These are phyloP conservation scores for Aspergillus mulundensis DNA, from an alignment of 495 filamentous ascomycete species.

Conservation along the genomic window DNA sequence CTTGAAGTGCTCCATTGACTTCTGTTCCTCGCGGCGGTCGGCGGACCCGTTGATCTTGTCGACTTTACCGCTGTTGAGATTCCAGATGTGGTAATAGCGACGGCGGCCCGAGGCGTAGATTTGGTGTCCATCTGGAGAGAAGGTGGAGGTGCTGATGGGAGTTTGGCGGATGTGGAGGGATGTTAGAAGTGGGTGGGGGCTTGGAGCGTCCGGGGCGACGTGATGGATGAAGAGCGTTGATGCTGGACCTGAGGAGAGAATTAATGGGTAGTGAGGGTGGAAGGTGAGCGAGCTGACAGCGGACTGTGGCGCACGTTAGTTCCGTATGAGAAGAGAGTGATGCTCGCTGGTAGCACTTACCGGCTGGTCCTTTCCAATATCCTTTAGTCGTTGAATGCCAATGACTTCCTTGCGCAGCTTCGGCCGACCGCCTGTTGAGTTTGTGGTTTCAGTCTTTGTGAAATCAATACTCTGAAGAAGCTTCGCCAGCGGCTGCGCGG, in stretches of 20 bases:
- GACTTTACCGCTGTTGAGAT: slow-evolving; percentile 72
- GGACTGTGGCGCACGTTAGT: slow-evolving; percentile 43
- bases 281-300: slow-evolving; percentile 79
- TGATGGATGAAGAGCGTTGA: slow-evolving; percentile 86
- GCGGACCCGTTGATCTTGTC: slow-evolving; percentile 74
- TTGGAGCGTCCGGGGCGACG: slow-evolving; percentile 69
- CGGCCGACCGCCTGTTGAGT: slow-evolving; percentile 40
- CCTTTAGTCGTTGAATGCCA: slow-evolving; percentile 72
- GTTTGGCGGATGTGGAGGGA: slow-evolving; percentile 81
- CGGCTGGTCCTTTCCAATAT: slow-evolving; percentile 55
- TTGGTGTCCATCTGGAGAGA: slow-evolving; percentile 48
- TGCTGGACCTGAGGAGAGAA: slow-evolving; percentile 82
- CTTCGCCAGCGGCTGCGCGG: slow-evolving; percentile 70
- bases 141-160: slow-evolving; percentile 73
- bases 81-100: slow-evolving; percentile 92
- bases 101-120: slow-evolving; percentile 84
- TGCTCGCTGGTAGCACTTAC: slow-evolving; percentile 35
- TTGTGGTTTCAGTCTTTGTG: slow-evolving; percentile 41
- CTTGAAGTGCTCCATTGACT: slow-evolving; percentile 84
- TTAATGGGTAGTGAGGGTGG: slow-evolving; percentile 81
- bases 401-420: slow-evolving; percentile 81
- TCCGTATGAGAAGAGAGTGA: slow-evolving; percentile 18
- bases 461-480: slow-evolving; percentile 66
- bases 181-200: slow-evolving; percentile 80
- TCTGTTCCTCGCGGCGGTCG: slow-evolving; percentile 73